phyloP scores from a whole-genome alignment of 495 filamentous ascomycete genomes.

The Tuber magnatum region DNA sequence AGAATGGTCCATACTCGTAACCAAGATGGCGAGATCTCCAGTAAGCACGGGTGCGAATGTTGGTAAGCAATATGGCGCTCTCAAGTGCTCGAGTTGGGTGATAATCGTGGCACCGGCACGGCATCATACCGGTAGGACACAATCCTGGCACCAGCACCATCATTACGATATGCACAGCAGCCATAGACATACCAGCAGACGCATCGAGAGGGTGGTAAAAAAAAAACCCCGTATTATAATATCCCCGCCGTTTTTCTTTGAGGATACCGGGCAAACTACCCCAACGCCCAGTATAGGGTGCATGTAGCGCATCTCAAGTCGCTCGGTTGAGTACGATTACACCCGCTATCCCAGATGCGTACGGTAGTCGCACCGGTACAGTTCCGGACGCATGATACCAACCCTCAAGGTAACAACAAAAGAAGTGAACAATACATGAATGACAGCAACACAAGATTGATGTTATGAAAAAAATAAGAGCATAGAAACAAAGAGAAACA shows the following conservation, averaged over 20 bases:
- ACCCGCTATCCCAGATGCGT: too few relatives aligned
- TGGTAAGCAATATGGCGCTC: background rate
- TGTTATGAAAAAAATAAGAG: too few relatives aligned
- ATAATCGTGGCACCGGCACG: background rate
- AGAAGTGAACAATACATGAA: too few relatives aligned
- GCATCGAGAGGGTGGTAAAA: background rate
- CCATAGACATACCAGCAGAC: background rate
- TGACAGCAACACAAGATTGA: too few relatives aligned
- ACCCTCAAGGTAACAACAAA: too few relatives aligned
- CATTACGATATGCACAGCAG: background rate
- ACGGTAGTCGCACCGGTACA: too few relatives aligned
- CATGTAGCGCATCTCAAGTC: too few relatives aligned
- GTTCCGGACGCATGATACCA: too few relatives aligned
- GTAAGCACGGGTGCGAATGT: background rate
- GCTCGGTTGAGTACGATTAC: too few relatives aligned
- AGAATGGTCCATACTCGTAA: background rate
- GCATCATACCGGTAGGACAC: background rate
- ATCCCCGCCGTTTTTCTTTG: background rate
- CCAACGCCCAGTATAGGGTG: background rate
- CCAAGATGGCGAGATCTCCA: background rate
- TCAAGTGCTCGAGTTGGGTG: background rate
- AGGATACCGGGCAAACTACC: background rate
- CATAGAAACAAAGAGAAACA: too few relatives aligned
- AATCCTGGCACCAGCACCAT: background rate
- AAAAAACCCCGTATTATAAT: too few relatives aligned